A percentile compares a stretch with the other conserved stretches of the same genome.
Conservation (phyloP, 2,329 filamentous ascomycete genomes). For the Aureobasidium sp. region DNA sequence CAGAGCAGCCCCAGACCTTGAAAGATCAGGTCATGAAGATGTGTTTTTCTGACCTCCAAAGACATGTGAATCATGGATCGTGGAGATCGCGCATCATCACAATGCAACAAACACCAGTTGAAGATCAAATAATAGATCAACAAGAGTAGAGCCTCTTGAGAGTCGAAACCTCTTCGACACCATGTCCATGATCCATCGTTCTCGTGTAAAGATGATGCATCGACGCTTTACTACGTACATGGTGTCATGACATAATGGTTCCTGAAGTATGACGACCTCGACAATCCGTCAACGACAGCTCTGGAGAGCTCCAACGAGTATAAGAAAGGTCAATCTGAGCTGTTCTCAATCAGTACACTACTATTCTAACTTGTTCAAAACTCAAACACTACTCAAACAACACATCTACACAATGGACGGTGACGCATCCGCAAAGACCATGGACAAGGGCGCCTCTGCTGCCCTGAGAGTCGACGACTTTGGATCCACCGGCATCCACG, state of each 20-base stretch:
- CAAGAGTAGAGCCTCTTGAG: not conserved
- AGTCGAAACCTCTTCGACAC: not conserved
- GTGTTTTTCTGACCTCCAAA: not conserved
- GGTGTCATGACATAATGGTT: constrained; percentile 16
- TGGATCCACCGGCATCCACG: constrained; percentile 21
- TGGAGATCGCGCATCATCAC: not conserved
- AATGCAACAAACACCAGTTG: not conserved
- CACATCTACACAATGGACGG: constrained; percentile 22
- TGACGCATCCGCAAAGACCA: constrained; percentile 22
- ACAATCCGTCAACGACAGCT: constrained; percentile 6
- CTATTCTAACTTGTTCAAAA: not conserved
- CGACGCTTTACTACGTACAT: constrained; percentile 7
- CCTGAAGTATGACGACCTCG: constrained; percentile 14
- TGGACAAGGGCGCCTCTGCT: constrained; percentile 23
- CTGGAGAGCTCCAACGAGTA: not conserved
- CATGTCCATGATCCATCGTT: not conserved
- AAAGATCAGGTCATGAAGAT: not conserved
- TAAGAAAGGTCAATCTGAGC: not conserved
- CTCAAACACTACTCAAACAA: not conserved
- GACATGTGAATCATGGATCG: not conserved
- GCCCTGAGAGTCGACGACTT: constrained; percentile 20
- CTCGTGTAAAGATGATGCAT: not conserved
- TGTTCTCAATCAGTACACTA: not conserved
- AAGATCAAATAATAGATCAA: not conserved
- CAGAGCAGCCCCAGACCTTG: not conserved